Percentiles rank a stretch among this genome's conserved stretches.
Evolutionary conservation across 169 alveolate species (phyloP).

Genomic region (Amoebophrya sp.): DNA sequence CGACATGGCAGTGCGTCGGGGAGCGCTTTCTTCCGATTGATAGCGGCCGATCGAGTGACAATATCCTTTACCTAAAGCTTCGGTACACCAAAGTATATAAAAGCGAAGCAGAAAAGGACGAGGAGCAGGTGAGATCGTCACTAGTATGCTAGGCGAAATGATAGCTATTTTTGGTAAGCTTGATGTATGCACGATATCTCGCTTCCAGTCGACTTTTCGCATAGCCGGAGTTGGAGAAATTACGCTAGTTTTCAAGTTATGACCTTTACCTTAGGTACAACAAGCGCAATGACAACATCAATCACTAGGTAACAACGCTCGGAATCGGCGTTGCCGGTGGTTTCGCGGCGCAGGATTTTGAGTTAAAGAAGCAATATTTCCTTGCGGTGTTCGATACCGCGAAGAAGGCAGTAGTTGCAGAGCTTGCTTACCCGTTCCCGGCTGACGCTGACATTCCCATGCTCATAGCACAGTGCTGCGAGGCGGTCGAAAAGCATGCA

Average conservation of each 20-base stretch:
- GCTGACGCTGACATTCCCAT: neutral
- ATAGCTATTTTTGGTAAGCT: too few relatives aligned
- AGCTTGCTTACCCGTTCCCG: neutral
- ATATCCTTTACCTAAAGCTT: neutral
- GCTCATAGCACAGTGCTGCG: neutral
- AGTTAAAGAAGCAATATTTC: neutral
- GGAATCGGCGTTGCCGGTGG: neutral
- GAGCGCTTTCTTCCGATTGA: neutral
- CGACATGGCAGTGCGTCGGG: neutral
- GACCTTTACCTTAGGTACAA: too few relatives aligned
- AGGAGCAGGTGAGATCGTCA: too few relatives aligned
- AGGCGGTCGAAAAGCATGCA: slow-evolving; percentile 15
- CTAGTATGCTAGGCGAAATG: too few relatives aligned
- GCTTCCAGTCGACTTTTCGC: too few relatives aligned
- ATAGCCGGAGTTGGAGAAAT: too few relatives aligned
- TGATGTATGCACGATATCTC: too few relatives aligned
- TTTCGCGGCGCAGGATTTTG: neutral
- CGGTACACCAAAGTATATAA: neutral
- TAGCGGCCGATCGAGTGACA: neutral
- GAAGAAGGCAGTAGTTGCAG: neutral
- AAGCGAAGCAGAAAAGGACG: neutral
- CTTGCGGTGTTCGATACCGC: neutral
- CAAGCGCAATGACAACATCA: too few relatives aligned
- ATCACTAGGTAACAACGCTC: neutral
- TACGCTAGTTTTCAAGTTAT: too few relatives aligned